Conservation (phyloP, 257 asterid species). For the Cordia subcordata region DNA sequence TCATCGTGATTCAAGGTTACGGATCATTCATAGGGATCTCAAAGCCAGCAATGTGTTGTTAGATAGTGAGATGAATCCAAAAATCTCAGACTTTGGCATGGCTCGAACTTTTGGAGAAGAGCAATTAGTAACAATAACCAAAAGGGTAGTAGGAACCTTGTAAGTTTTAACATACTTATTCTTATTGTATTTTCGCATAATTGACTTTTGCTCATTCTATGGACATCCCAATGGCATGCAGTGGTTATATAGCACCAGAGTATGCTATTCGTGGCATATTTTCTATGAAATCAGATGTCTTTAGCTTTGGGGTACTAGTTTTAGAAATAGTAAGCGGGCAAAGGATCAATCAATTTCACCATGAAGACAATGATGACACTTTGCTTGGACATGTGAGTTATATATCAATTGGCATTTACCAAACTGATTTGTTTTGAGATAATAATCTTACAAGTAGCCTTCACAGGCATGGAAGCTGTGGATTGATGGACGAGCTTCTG, state of each 20-base stretch:
- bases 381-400: conserved; percentile 1
- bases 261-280: conserved; percentile 6
- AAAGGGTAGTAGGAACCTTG: neutral
- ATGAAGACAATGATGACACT: neutral
- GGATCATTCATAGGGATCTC: conserved; percentile 13
- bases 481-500: neutral
- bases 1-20: conserved; percentile 8
- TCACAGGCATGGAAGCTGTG: neutral
- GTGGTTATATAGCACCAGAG: conserved; percentile 9
- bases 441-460: neutral
- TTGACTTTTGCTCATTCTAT: neutral
- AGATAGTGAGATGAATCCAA: conserved; percentile 10
- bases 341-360: neutral
- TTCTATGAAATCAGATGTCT: conserved; percentile 12
- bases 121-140: neutral
- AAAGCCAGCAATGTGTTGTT: conserved; percentile 9
- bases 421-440: neutral
- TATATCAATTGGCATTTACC: neutral
- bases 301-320: conserved; percentile 9
- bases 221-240: neutral
- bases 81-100: conserved; percentile 14
- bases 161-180: neutral
- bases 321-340: conserved; percentile 7
- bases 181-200: neutral
- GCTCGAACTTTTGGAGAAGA: conserved; percentile 7